These are phyloP conservation scores for Sicyos baderoa DNA, from an alignment of 306 rosid species.

Conservation along the genomic window DNA sequence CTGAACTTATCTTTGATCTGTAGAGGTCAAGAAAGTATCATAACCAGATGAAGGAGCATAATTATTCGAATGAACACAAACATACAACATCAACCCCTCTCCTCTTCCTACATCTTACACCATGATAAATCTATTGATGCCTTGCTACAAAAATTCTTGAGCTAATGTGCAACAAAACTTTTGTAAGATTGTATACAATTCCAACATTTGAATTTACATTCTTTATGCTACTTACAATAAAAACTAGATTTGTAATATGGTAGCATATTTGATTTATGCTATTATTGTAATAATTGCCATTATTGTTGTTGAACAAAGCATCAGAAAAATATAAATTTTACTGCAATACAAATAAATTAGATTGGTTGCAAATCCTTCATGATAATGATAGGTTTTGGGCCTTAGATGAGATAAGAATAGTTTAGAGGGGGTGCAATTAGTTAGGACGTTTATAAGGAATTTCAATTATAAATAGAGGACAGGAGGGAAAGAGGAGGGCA, in stretches of 20 bases:
- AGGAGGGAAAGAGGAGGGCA: no score
- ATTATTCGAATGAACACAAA: not conserved
- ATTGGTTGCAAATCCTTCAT: not conserved
- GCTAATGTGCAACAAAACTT: not conserved
- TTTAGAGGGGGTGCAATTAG: no score
- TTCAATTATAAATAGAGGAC: no score
- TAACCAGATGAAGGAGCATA: constrained; percentile 4
- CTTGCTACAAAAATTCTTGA: not conserved
- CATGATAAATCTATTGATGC: not conserved
- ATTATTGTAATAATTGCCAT: not conserved
- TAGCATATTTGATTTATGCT: not conserved
- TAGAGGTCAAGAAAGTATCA: not conserved
- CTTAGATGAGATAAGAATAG: no score
- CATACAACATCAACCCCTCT: not conserved
- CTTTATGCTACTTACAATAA: not conserved
- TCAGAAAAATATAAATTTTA: not conserved
- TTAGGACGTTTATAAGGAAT: no score
- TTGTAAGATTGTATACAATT: not conserved
- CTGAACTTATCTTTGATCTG: constrained; percentile 75
- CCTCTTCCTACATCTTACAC: not conserved
- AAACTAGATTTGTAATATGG: not conserved
- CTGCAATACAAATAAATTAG: not conserved
- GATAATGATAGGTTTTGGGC: no score
- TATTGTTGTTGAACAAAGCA: not conserved
- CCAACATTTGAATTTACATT: not conserved